A percentile compares a stretch with the other conserved stretches of the same genome.
Evolutionary conservation across 176 grass and related monocot genomes (phyloP).

Genomic region (Metroxylon sagu): DNA sequence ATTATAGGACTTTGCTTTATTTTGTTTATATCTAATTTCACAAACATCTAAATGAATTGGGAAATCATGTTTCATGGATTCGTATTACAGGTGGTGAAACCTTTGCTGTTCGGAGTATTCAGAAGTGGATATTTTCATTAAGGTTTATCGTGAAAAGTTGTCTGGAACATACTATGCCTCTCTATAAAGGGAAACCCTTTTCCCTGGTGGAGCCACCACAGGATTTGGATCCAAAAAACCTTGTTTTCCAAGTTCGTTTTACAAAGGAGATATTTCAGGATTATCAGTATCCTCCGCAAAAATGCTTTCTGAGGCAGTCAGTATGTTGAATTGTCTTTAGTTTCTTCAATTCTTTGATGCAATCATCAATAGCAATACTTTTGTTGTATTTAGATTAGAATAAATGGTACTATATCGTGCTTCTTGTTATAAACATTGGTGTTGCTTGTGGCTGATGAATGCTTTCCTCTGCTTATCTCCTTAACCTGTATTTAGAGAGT

Average conservation of each 20-base stretch:
- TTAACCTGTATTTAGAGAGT: slow-evolving; percentile 62
- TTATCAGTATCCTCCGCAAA: slow-evolving; percentile 75
- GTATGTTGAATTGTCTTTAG: not conserved
- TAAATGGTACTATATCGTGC: too few species aligned
- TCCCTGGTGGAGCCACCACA: slow-evolving; percentile 45
- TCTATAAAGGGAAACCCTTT: slow-evolving; percentile 59
- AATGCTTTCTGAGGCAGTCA: slow-evolving; percentile 5
- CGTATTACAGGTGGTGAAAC: not conserved
- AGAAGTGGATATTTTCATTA: slow-evolving; percentile 1
- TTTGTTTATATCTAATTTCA: not conserved
- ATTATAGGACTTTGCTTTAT: not conserved
- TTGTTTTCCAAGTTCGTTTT: slow-evolving; percentile 65
- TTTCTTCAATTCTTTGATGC: slow-evolving; percentile 3
- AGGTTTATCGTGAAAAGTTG: not conserved
- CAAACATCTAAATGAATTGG: not conserved
- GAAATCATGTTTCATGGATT: slow-evolving; percentile 11
- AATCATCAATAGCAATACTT: too few species aligned
- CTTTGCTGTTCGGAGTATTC: slow-evolving; percentile 10
- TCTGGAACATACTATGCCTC: slow-evolving; percentile 54
- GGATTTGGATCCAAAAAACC: slow-evolving; percentile 56
- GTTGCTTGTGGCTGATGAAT: not conserved
- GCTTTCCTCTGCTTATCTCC: slow-evolving; percentile 16
- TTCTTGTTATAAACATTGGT: not conserved
- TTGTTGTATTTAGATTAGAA: too few species aligned
- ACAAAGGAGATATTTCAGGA: slow-evolving; percentile 83